These are phyloP conservation scores for Huntiella decipiens DNA, from an alignment of 2,329 filamentous ascomycete species.

Conservation along the genomic window DNA sequence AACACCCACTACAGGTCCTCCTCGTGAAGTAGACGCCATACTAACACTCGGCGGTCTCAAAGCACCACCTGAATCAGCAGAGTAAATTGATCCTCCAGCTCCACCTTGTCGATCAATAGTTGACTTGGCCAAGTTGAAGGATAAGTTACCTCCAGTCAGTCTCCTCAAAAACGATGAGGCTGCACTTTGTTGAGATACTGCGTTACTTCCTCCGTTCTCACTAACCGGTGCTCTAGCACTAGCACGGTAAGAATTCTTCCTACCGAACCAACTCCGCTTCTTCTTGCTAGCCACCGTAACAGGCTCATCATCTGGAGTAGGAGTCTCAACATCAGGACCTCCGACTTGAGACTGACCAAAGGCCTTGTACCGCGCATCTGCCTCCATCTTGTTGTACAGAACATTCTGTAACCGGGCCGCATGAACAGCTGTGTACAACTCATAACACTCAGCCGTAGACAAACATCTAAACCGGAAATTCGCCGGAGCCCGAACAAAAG, in stretches of 20 bases:
- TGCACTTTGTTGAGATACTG: conserved; percentile 40
- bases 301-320: too few species aligned
- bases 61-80: conserved; percentile 34
- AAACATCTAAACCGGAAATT: conserved; percentile 85
- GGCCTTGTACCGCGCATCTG: conserved; percentile 51
- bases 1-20: conserved; percentile 25
- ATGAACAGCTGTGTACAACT: conserved; percentile 73
- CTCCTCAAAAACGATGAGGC: conserved; percentile 60
- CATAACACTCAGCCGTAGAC: conserved; percentile 57
- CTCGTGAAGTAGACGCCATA: conserved; percentile 19
- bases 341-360: conserved; percentile 34
- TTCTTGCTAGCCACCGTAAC: conserved; percentile 15
- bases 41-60: conserved; percentile 40
- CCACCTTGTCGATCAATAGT: conserved; percentile 43
- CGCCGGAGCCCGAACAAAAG: conserved; percentile 41
- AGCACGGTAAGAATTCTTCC: conserved; percentile 45
- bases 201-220: conserved; percentile 55
- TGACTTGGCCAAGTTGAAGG: conserved; percentile 68
- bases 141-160: conserved; percentile 49
- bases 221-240: conserved; percentile 45
- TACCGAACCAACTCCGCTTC: conserved; percentile 39
- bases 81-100: conserved; percentile 40
- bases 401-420: conserved; percentile 79
- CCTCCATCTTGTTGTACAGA: conserved; percentile 54
- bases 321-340: neutral